phyloP scores from a whole-genome alignment of 2,329 filamentous ascomycete species.

The Colletotrichum sp. region DNA sequence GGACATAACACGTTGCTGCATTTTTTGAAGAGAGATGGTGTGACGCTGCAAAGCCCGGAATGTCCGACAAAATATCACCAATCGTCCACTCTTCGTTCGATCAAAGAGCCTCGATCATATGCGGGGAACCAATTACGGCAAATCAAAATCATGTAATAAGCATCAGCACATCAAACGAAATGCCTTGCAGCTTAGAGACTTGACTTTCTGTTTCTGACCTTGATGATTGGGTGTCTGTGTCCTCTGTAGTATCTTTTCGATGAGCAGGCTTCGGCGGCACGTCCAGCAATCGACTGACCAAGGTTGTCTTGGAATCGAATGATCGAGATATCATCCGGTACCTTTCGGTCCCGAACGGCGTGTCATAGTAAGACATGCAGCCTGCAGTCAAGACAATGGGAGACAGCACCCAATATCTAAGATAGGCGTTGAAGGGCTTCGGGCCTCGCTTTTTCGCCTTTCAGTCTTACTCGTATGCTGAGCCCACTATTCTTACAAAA shows the following conservation, averaged over 20 bases:
- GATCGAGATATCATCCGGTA: not conserved
- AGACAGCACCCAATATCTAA: not conserved
- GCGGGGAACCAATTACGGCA: not conserved
- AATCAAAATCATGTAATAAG: not conserved
- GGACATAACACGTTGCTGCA: not conserved
- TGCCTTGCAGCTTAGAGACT: fast-evolving
- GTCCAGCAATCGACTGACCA: not conserved
- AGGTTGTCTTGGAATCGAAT: not conserved
- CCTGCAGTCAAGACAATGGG: not conserved
- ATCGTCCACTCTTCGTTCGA: not conserved
- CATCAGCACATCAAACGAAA: not conserved
- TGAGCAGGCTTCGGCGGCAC: not conserved
- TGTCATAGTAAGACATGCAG: not conserved
- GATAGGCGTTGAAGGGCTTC: not conserved
- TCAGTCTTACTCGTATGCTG: not conserved
- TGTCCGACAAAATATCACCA: not conserved
- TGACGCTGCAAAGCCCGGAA: not conserved
- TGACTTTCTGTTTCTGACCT: not conserved
- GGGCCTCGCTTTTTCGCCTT: not conserved
- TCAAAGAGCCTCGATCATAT: not conserved
- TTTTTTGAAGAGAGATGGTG: not conserved
- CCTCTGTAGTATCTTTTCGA: not conserved
- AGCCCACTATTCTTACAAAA: not conserved
- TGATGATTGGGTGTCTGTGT: not conserved
- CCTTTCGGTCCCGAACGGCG: not conserved